Base-by-base conservation (phyloP, 2,329 filamentous ascomycete species). In the Colletotrichum lupini region DNA sequence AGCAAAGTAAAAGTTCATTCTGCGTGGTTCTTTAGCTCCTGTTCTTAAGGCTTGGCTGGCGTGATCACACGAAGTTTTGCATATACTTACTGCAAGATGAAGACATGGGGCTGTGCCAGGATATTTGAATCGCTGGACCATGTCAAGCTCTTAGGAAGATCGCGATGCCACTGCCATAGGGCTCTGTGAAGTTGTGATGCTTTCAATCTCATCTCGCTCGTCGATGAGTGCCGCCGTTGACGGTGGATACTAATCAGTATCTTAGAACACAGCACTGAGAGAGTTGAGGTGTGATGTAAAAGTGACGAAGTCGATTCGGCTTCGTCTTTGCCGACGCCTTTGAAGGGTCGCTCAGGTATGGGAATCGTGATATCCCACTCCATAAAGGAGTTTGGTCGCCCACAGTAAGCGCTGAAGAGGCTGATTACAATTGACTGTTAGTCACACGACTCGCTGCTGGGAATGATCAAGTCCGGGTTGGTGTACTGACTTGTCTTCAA, bases 1-100 rank as follows among this genome's bases (percentile, higher is more conserved):
- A 26, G 16, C 53, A 19, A 71, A 71, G 19, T 71, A 71, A 7
- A 73, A 66, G 0, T 19, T 66, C 67, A 73, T 71, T 6, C 71
- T 73, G 7, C 2, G 11, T 24, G 5, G 8, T 2, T 16, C 1
- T 4, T 57, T 9, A 69, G 59, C 52, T 49, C 0, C 1, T 5
- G 11, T 9, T 14, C 19, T 14, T 3, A 0, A 3, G 1, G 5
- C 37, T 8, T 7, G 37, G 37, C 37, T 42, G 37, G 32, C 8
- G 12, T 4, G 32, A 35, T 12, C 32, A 35, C 11, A 12, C 1
- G 32, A 35, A 35, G 32, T 35, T 11, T 42, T 26, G 30, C 22
- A 22, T 26, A 2, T 24, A 12, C 5, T 49, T 24, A 73, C 71
- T 73, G 71, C 16, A 73, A 30, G 4, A 42, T 30, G 4, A 71